These are phyloP conservation scores for Chrysanthemum seticuspe DNA, from an alignment of 129 eudicot species.

Conservation along the genomic window DNA sequence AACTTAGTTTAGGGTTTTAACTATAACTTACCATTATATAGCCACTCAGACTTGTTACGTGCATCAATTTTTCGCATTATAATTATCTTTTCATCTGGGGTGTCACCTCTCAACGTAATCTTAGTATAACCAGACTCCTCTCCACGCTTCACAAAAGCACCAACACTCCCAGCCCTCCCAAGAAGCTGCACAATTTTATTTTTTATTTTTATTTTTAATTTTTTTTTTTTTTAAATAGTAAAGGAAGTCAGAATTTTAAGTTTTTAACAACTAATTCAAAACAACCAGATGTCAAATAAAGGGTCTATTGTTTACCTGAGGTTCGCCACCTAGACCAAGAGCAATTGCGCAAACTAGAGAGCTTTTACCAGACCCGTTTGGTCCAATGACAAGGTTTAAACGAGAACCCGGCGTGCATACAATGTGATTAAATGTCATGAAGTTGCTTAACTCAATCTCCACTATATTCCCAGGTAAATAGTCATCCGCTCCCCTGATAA, in stretches of 20 bases:
- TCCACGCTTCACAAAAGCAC: constrained; percentile 94
- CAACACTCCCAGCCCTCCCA: constrained; percentile 86
- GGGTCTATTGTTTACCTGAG: constrained; percentile 55
- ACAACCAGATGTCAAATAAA: not conserved
- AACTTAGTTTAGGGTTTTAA: not conserved
- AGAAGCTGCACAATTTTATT: constrained; percentile 51
- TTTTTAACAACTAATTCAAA: constrained; percentile 8
- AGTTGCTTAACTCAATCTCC: constrained; percentile 70
- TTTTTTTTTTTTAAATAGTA: too few species aligned
- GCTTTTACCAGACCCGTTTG: constrained; percentile 96
- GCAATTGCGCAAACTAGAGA: constrained; percentile 96
- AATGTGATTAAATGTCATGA: constrained; percentile 80
- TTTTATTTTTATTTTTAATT: too few species aligned
- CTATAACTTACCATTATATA: constrained; percentile 56
- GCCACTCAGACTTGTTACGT: constrained; percentile 90
- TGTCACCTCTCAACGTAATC: constrained; percentile 71
- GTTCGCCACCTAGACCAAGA: constrained; percentile 95
- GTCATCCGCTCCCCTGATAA: constrained; percentile 75
- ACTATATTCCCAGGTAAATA: constrained; percentile 84
- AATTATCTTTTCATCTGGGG: constrained; percentile 44
- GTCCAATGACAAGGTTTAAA: constrained; percentile 93
- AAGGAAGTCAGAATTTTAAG: not conserved
- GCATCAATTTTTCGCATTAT: constrained; percentile 77
- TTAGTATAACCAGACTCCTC: constrained; percentile 80
- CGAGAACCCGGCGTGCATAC: constrained; percentile 81